Evolutionary conservation across 2,329 filamentous ascomycete species (phyloP), one percentile per base, ranked within the genome.

Genomic region (Calonectria pauciramosa): DNA sequence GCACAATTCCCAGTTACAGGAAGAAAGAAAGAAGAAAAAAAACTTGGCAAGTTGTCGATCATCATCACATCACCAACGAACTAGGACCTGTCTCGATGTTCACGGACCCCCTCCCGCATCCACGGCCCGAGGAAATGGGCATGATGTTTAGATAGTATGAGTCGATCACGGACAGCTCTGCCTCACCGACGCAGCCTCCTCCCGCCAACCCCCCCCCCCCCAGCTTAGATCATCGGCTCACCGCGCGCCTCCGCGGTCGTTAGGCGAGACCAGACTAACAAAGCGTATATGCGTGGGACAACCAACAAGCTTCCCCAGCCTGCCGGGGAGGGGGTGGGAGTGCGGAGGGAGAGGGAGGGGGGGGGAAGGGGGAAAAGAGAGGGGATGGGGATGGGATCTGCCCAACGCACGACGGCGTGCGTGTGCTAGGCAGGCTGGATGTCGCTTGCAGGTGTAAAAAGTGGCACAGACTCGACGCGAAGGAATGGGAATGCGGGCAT

Each of bases 381-480:
- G 20, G 18, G 28, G 51, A 30, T 20, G 20, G 56, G 34, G 36
- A 63, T 47, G 9, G 34, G 56, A 63, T 63, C 56, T 63, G 56
- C 34, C 56, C 56, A 63, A n/a, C 32, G 34, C 36, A 41, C n/a
- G 56, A 63, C 36, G 56, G 34, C 26, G 56, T 63, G 56, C n/a
- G n/a, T 47, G 44, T 63, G 32, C 36, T 60, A 32, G n/a, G n/a
- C n/a, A n/a, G n/a, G 41, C 47, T 49, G 41, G 26, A 64, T 54
- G 67, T 51, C 41, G 60, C 54, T 65, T 71, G 70, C 52, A 76
- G 68, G 54, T 78, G 73, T 71, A 72, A 70, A 41, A 49, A 60
- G 72, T 54, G 70, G 75, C 74, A 77, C 73, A 68, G 75, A 68
- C 70, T 51, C 41, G 44, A 20, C 69, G 73, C 70, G 75, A 68